Evolutionary conservation across 2,329 filamentous ascomycete species (phyloP).

Genomic region (Nothomitra cinnamomea): DNA sequence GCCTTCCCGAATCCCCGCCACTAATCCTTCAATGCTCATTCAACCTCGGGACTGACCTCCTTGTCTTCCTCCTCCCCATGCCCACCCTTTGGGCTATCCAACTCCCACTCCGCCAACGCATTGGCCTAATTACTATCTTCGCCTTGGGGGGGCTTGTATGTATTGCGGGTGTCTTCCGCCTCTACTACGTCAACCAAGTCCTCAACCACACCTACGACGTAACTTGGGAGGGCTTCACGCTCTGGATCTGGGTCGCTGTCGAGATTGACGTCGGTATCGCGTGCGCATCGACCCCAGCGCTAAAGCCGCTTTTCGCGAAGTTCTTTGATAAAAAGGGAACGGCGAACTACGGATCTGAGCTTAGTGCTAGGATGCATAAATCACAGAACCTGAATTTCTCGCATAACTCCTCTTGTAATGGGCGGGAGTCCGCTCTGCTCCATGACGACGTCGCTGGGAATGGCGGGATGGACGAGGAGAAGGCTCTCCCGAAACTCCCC

Average conservation of each 20-base stretch:
- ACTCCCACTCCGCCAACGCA: constrained; percentile 9
- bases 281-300: constrained; percentile 9
- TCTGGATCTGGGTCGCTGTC: constrained; percentile 10
- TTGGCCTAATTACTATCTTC: constrained; percentile 9
- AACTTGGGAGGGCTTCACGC: constrained; percentile 8
- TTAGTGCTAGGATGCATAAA: too few species aligned
- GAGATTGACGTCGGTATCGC: constrained; percentile 9
- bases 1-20: too few species aligned
- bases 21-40: too few species aligned
- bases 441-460: too few species aligned
- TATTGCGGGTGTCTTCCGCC: constrained; percentile 9
- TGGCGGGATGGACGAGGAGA: too few species aligned
- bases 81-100: constrained; percentile 9
- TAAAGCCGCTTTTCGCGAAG: constrained; percentile 6
- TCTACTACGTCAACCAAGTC: constrained; percentile 8
- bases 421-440: too few species aligned
- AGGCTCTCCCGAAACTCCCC: too few species aligned
- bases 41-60: not conserved
- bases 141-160: constrained; percentile 10
- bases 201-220: not conserved
- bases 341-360: too few species aligned
- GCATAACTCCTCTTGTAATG: too few species aligned
- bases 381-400: too few species aligned
- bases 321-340: too few species aligned
- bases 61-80: constrained; percentile 10